Percentiles rank a stretch among this genome's conserved stretches.
These are phyloP conservation scores for Castanea mollissima DNA, from an alignment of 306 rosid species.

Conservation along the genomic window DNA sequence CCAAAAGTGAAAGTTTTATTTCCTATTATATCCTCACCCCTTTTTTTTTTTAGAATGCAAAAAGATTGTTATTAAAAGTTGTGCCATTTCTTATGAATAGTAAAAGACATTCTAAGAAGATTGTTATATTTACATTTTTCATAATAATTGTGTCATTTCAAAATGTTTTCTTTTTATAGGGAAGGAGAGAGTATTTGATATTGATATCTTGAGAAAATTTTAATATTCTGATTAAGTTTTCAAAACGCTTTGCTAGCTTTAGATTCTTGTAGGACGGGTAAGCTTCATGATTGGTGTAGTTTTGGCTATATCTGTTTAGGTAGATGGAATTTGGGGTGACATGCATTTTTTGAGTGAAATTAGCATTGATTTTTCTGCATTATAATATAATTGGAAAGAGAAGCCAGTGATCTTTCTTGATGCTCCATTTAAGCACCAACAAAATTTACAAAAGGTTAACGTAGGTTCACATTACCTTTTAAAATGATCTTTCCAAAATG, in stretches of 20 bases:
- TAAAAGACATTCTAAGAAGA: no score
- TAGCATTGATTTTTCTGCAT: neutral
- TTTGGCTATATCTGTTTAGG: neutral
- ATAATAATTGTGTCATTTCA: no score
- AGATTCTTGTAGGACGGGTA: neutral
- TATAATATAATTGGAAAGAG: neutral
- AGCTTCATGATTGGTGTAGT: neutral
- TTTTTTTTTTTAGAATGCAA: no score
- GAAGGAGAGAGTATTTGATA: neutral
- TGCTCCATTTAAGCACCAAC: neutral
- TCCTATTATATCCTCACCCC: no score
- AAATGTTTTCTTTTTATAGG: no score
- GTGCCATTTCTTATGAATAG: no score
- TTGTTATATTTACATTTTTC: no score
- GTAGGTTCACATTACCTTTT: neutral
- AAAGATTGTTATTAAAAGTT: no score
- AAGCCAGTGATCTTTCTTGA: neutral
- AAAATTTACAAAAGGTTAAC: neutral
- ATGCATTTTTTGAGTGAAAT: neutral
- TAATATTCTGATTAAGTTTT: neutral
- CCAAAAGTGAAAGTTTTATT: no score
- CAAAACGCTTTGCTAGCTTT: neutral
- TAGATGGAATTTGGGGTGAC: neutral
- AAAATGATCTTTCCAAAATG: neutral
- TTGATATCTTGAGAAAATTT: neutral